Base-by-base conservation (phyloP, 2,329 filamentous ascomycete species). In the Neofusicoccum umdonicola region DNA sequence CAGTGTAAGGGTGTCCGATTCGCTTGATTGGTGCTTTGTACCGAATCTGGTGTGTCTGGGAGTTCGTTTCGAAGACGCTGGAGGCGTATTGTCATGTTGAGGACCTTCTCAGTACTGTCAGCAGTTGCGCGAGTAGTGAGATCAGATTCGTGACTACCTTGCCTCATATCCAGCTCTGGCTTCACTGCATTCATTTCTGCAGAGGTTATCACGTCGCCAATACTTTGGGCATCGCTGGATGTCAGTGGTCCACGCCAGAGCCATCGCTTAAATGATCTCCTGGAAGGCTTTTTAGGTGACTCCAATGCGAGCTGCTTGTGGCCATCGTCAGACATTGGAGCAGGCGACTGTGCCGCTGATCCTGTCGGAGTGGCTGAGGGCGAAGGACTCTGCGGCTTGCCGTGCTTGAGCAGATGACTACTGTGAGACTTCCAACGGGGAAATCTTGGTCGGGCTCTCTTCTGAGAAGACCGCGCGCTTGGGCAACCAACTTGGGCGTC, bases 251-350 rank as follows among this genome's bases (percentile, higher is more conserved):
- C 52, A 8, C 41, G 51, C 62, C 51, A 58, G 15, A 57, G 19
- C 62, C 62, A 58, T 13, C 51, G 51, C 22, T 64, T 64, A 15
- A 50, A 17, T 9, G 44, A 64, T 27, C 27, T 44, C n/a, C n/a
- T 63, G 15, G 27, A 34, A 5, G 3, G 27, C n/a, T 11, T 45
- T 17, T 17, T 22, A 7, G 3, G 50, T 19, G 39, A 22, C 17
- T 17, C n/a, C 27, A 13, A n/a, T 12, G 17, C 35, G 7, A 35
- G 15, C 42, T 47, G 41, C 3, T 39, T 60, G 4, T 47, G 42
- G 4, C 42, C 15, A 11, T 47, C 42, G 17, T 47, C 42, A 8
- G 27, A 44, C 6, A 13, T 3, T 11, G n/a, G 7, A 4, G 6
- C 4, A 15, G 41, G 56, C 4, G 42, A 47, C 22, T 60, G 41